Conservation (phyloP, 257 asterid species). For the Penstemon barbatus region DNA sequence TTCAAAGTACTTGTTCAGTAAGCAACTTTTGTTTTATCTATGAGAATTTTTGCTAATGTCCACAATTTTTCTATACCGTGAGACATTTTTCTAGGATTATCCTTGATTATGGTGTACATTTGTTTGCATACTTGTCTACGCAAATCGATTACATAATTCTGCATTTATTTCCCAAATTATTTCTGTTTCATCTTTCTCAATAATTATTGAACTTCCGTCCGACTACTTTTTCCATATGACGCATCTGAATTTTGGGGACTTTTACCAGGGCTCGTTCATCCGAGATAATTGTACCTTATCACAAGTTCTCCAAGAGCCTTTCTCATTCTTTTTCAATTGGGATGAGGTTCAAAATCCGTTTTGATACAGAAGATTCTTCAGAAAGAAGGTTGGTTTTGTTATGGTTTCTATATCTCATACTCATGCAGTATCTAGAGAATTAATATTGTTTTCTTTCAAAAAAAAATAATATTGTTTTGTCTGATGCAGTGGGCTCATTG, state of each 20-base stretch:
- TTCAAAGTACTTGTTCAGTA: background rate
- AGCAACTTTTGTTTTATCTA: background rate
- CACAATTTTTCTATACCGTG: background rate
- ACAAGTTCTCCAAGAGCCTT: constrained; percentile 77
- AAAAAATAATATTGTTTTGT: background rate
- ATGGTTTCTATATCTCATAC: background rate
- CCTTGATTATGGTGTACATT: background rate
- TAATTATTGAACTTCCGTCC: background rate
- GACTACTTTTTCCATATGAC: background rate
- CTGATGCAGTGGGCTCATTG: constrained; percentile 79
- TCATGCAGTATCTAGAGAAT: background rate
- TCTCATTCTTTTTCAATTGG: constrained; percentile 69
- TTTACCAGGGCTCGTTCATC: constrained; percentile 75
- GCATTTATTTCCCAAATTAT: background rate
- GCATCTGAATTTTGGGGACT: constrained; percentile 13
- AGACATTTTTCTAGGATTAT: background rate
- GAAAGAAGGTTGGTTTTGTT: constrained; percentile 74
- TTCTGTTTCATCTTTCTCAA: background rate
- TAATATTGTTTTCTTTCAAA: constrained; percentile 6
- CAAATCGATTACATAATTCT: background rate
- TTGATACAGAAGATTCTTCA: constrained; percentile 86
- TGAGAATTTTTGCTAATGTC: background rate
- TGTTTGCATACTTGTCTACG: background rate
- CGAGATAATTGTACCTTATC: constrained; percentile 70
- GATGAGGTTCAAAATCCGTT: constrained; percentile 78